Evolutionary conservation across 345 rosid species (phyloP).

Genomic region (Geranium brycei): DNA sequence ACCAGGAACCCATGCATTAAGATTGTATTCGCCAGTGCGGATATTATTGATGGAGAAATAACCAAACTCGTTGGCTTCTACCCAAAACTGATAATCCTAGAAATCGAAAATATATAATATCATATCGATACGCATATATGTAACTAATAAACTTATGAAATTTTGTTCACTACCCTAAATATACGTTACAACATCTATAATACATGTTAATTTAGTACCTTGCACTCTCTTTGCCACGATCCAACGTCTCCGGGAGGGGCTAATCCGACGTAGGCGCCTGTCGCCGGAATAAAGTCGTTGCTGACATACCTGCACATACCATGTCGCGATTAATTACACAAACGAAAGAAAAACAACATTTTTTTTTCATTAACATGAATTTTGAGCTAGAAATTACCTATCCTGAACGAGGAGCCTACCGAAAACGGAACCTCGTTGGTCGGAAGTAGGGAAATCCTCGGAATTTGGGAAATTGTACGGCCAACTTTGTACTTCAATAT

Average conservation of each 20-base stretch:
- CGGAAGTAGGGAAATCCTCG: slow-evolving; percentile 41
- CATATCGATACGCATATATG: not conserved
- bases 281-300: slow-evolving; percentile 23
- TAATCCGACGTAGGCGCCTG: slow-evolving; percentile 65
- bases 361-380: not conserved
- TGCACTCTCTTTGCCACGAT: slow-evolving; percentile 87
- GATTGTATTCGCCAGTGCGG: slow-evolving; percentile 47
- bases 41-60: slow-evolving; percentile 36
- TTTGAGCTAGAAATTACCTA: slow-evolving; percentile 20
- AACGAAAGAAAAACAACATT: not conserved
- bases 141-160: too few relatives aligned
- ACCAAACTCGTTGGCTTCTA: slow-evolving; percentile 44
- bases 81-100: slow-evolving; percentile 93
- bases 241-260: slow-evolving; percentile 80
- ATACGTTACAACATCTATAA: too few relatives aligned
- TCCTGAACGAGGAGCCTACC: slow-evolving; percentile 63
- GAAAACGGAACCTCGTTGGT: slow-evolving; percentile 44
- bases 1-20: slow-evolving; percentile 65
- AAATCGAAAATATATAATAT: not conserved
- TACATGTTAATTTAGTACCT: slow-evolving; percentile 24
- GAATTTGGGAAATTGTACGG: slow-evolving; percentile 73
- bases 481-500: slow-evolving; percentile 56
- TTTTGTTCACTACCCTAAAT: too few relatives aligned
- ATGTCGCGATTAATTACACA: not conserved
- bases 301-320: slow-evolving; percentile 19